These are phyloP conservation scores for Chenopodium berlandieri DNA, from an alignment of 148 eudicot species.

Conservation along the genomic window DNA sequence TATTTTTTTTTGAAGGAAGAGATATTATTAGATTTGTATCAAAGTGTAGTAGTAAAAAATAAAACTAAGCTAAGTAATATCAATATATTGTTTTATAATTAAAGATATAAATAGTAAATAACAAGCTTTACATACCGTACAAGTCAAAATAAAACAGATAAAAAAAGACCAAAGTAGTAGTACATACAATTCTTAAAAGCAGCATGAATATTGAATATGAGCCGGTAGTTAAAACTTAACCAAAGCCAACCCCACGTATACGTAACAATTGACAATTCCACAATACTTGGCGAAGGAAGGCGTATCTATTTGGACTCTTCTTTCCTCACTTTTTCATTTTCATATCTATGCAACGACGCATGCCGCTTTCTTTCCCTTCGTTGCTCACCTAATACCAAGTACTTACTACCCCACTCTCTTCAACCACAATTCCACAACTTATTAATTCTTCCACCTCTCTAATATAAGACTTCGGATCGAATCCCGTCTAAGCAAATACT, in stretches of 20 bases:
- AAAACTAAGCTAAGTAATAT: no score
- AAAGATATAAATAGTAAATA: no score
- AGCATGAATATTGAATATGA: no score
- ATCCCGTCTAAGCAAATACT: no score
- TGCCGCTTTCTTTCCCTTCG: neutral
- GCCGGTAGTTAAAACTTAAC: conserved; percentile 14
- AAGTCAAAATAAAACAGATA: no score
- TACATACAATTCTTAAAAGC: neutral
- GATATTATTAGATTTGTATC: no score
- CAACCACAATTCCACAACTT: neutral
- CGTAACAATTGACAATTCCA: neutral
- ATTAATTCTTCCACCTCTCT: no score
- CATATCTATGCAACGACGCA: neutral
- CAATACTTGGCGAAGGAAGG: neutral
- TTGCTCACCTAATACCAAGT: neutral
- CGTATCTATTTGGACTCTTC: conserved; percentile 12
- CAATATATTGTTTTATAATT: no score
- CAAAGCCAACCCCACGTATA: conserved; percentile 19
- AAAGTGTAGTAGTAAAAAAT: no score
- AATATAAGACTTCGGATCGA: no score
- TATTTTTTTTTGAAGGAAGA: no score
- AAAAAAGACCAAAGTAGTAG: neutral
- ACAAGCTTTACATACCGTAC: no score
- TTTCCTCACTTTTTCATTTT: neutral
- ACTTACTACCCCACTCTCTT: neutral